These are phyloP conservation scores for Neurospora sp. DNA, from an alignment of 495 filamentous ascomycete species.

Conservation along the genomic window DNA sequence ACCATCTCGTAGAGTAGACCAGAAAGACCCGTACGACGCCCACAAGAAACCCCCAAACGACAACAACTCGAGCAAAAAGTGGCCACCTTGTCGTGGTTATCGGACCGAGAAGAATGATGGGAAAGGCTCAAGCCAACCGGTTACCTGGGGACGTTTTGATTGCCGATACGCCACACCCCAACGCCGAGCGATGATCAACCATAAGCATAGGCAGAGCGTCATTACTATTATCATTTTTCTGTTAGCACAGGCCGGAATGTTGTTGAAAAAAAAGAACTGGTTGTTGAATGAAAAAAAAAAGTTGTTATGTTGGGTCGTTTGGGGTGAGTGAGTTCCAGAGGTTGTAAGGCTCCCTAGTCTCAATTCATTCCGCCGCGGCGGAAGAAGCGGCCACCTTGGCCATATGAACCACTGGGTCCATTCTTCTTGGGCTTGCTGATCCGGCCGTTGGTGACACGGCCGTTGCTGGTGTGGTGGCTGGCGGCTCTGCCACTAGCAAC, in stretches of 20 bases:
- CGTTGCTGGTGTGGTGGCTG: not conserved
- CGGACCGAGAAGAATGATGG: not conserved
- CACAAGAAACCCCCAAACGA: not conserved
- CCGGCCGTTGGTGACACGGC: not conserved
- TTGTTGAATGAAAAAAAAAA: not conserved
- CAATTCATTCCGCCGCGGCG: not conserved
- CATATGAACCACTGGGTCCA: not conserved
- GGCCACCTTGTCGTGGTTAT: not conserved
- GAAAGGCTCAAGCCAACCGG: not conserved
- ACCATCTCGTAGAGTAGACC: not conserved
- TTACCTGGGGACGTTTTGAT: constrained; percentile 1
- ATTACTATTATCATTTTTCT: not conserved
- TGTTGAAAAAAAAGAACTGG: not conserved
- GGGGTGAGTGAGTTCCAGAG: not conserved
- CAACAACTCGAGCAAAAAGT: not conserved
- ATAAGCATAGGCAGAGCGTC: not conserved
- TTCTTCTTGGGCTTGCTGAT: not conserved
- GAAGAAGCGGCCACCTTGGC: not conserved
- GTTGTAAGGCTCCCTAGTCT: not conserved
- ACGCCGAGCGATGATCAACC: not conserved
- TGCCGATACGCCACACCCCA: not conserved
- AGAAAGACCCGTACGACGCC: not conserved
- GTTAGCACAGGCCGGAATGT: not conserved
- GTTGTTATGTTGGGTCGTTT: not conserved
- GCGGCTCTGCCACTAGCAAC: not conserved